Evolutionary conservation across 2,329 filamentous ascomycete genomes (phyloP).

Genomic region (Diplodia sapinea): DNA sequence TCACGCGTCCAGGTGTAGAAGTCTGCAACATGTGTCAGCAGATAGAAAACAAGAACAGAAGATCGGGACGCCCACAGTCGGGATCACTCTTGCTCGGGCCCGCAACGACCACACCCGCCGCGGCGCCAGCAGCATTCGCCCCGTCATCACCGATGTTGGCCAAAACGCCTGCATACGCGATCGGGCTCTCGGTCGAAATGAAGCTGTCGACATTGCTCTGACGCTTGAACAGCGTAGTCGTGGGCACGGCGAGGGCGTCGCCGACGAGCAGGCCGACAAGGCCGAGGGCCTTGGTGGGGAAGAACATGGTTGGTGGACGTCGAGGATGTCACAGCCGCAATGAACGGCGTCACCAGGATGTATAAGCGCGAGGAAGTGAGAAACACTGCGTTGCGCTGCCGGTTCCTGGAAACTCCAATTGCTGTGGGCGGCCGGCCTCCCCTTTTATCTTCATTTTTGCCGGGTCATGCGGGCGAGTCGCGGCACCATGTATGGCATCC

Average conservation of each 20-base stretch:
- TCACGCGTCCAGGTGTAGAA: slow-evolving; percentile 41
- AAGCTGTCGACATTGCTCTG: slow-evolving; percentile 21
- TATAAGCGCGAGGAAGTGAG: background rate
- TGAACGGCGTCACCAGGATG: background rate
- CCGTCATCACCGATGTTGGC: slow-evolving; percentile 29
- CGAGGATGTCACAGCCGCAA: background rate
- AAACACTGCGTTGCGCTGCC: background rate
- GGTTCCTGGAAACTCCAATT: background rate
- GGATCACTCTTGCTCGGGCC: slow-evolving; percentile 51
- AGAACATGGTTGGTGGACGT: background rate
- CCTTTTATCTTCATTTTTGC: slow-evolving; percentile 5
- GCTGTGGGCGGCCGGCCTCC: background rate
- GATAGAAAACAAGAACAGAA: background rate
- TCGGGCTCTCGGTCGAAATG: slow-evolving; percentile 26
- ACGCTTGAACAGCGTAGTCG: background rate
- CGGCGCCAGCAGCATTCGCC: slow-evolving; percentile 36
- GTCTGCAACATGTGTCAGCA: slow-evolving; percentile 32
- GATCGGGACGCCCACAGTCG: slow-evolving; percentile 43
- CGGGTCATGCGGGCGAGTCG: slow-evolving; percentile 1
- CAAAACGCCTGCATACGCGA: slow-evolving; percentile 23
- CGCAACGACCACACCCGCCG: slow-evolving; percentile 50
- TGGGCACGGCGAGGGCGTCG: slow-evolving; percentile 3
- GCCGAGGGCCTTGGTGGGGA: slow-evolving; percentile 19
- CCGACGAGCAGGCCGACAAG: slow-evolving; percentile 9
- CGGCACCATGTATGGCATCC: background rate